Evolutionary conservation across 306 rosid species (phyloP).

Genomic region (Quercus suber): DNA sequence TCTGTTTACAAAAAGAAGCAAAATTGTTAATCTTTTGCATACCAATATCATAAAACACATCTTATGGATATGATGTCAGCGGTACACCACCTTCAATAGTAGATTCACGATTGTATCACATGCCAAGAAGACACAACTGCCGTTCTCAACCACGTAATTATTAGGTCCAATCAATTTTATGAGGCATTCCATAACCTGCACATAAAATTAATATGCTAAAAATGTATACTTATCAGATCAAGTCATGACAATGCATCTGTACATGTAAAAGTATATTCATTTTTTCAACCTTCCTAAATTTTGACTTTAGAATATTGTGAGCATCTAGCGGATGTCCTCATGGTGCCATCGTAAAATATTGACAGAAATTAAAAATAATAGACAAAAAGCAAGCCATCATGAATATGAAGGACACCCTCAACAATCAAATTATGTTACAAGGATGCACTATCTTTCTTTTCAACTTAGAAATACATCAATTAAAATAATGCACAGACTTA

Average conservation of each 20-base stretch:
- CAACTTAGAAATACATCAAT: background rate
- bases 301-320: background rate
- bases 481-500: constrained; percentile 26
- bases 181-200: constrained; percentile 83
- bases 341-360: background rate
- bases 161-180: constrained; percentile 47
- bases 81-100: constrained; percentile 60
- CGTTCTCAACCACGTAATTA: constrained; percentile 40
- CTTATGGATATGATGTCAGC: constrained; percentile 11
- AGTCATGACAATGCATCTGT: background rate
- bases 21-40: constrained; percentile 16
- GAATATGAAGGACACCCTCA: background rate
- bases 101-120: constrained; percentile 85
- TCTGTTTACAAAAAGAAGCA: constrained; percentile 39
- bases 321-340: background rate
- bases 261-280: background rate
- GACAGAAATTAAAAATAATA: background rate
- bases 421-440: background rate
- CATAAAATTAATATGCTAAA: constrained; percentile 21
- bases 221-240: background rate
- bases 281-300: background rate
- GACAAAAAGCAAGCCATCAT: background rate
- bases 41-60: constrained; percentile 13
- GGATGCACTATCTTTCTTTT: background rate
- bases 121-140: constrained; percentile 67